Evolutionary conservation across 768 basidiomycete species (phyloP).

Genomic region (Suillus tomentosus): DNA sequence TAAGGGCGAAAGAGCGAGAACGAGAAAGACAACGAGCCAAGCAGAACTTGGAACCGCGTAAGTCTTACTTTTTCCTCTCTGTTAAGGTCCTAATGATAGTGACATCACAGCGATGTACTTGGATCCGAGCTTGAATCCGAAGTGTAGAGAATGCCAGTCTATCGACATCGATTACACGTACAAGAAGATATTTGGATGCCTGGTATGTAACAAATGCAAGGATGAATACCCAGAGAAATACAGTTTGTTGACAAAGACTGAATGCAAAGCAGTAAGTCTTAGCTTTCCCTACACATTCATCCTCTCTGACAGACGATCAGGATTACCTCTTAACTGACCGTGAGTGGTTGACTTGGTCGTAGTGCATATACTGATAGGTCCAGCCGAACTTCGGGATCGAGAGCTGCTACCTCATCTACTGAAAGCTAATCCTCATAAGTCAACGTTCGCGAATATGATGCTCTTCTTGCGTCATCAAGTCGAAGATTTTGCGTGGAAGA

Average conservation of each 20-base stretch:
- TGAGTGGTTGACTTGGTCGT: conserved; percentile 38
- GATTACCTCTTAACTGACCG: conserved; percentile 95
- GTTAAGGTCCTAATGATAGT: conserved; percentile 9
- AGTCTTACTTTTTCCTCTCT: conserved; percentile 26
- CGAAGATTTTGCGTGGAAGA: conserved; percentile 95
- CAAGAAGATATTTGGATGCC: conserved; percentile 78
- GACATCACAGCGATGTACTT: conserved; percentile 67
- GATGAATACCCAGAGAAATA: conserved; percentile 90
- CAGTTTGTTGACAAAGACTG: conserved; percentile 94
- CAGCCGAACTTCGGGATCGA: conserved; percentile 91
- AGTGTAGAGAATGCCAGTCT: conserved; percentile 85
- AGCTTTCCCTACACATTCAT: background rate
- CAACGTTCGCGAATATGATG: conserved; percentile 99
- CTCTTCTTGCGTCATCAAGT: conserved; percentile 91
- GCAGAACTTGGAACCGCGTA: conserved; percentile 78
- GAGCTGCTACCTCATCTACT: conserved; percentile 91
- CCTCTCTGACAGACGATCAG: conserved; percentile 37
- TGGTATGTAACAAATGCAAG: conserved; percentile 90
- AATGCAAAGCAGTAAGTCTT: conserved; percentile 84
- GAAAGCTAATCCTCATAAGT: conserved; percentile 93
- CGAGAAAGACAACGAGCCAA: conserved; percentile 75
- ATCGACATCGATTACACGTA: conserved; percentile 86
- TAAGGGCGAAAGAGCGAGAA: conserved; percentile 76
- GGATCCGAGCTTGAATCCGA: conserved; percentile 74
- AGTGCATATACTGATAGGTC: conserved; percentile 6